Conservation (phyloP, 2,329 filamentous ascomycete species). For the Trichoderma simmonsii region DNA sequence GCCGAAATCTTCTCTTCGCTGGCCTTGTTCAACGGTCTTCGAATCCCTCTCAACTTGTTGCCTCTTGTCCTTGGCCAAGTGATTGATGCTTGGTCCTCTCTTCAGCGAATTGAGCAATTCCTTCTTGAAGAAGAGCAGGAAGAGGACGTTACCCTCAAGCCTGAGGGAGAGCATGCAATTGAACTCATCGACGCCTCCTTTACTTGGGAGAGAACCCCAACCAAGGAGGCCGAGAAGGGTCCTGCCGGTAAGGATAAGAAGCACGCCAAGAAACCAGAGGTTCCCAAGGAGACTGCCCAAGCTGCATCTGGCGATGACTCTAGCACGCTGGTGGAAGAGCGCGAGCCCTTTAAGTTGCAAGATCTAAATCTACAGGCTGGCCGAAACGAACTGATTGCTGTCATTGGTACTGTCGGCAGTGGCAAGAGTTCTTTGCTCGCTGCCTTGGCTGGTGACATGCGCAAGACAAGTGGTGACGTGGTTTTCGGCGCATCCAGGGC, state of each 20-base stretch:
- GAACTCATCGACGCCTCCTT: conserved; percentile 72
- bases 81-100: conserved; percentile 82
- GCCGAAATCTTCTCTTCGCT: conserved; percentile 88
- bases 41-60: conserved; percentile 84
- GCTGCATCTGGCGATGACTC: conserved; percentile 44
- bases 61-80: conserved; percentile 86
- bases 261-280: conserved; percentile 37
- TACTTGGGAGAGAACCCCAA: conserved; percentile 76
- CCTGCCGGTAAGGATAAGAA: conserved; percentile 39
- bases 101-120: conserved; percentile 85
- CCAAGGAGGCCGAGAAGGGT: conserved; percentile 47
- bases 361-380: conserved; percentile 66
- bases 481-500: conserved; percentile 75
- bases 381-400: conserved; percentile 73
- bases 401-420: conserved; percentile 86
- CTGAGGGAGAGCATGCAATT: conserved; percentile 64
- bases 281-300: conserved; percentile 28
- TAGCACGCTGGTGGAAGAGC: conserved; percentile 55
- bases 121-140: conserved; percentile 79
- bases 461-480: conserved; percentile 71
- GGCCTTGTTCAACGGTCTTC: conserved; percentile 86
- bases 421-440: conserved; percentile 89
- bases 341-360: conserved; percentile 69
- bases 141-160: conserved; percentile 60
- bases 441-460: conserved; percentile 91